phyloP scores from a whole-genome alignment of 345 rosid genomes.

The Salix suchowensis region DNA sequence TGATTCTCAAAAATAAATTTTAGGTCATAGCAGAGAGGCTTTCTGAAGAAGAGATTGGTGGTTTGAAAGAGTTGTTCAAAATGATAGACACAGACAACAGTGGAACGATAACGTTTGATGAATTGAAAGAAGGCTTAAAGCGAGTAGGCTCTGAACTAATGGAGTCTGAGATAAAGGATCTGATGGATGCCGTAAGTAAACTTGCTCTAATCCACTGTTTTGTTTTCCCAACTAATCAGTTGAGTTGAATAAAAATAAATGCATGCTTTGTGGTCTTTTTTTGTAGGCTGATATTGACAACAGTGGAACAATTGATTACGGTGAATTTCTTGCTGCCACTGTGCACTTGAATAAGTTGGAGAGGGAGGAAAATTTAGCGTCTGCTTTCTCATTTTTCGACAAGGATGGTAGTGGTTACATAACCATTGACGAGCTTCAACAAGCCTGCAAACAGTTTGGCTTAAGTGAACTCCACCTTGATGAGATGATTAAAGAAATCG shows the following conservation, averaged over 20 bases:
- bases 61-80: slow-evolving; percentile 69
- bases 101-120: slow-evolving; percentile 72
- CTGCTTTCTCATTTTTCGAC: slow-evolving; percentile 74
- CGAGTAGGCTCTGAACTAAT: slow-evolving; percentile 71
- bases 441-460: slow-evolving; percentile 70
- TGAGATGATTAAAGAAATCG: slow-evolving; percentile 77
- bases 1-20: background rate
- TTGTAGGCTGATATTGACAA: slow-evolving; percentile 77
- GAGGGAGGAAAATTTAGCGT: slow-evolving; percentile 69
- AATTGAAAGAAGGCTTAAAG: slow-evolving; percentile 52
- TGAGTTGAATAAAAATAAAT: background rate
- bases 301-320: slow-evolving; percentile 73
- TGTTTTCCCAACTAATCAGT: background rate
- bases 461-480: slow-evolving; percentile 63
- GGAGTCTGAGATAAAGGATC: slow-evolving; percentile 79
- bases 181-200: slow-evolving; percentile 58
- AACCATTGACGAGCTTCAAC: slow-evolving; percentile 75
- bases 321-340: slow-evolving; percentile 79
- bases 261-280: background rate
- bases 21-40: slow-evolving; percentile 83
- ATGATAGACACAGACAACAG: slow-evolving; percentile 77
- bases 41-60: slow-evolving; percentile 74
- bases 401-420: slow-evolving; percentile 77
- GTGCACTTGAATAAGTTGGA: slow-evolving; percentile 72
- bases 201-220: background rate